Percentiles rank a stretch among this genome's conserved stretches.
Evolutionary conservation across 2,329 filamentous ascomycete species (phyloP).

Genomic region (Cercospora janseana): DNA sequence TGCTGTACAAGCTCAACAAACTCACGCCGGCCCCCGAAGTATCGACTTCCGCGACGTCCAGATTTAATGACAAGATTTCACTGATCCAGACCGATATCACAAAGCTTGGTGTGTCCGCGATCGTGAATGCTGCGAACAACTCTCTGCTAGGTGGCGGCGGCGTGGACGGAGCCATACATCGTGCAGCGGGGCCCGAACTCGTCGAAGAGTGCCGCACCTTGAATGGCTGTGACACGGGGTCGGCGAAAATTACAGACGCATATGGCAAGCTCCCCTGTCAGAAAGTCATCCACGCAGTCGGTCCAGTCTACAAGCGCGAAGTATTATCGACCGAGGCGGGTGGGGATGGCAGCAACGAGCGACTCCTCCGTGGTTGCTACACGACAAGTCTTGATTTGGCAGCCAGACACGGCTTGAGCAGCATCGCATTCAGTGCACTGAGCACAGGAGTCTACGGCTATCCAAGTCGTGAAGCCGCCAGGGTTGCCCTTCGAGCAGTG

Average conservation of each 20-base stretch:
- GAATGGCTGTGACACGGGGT: constrained; percentile 71
- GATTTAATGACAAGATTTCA: constrained; percentile 68
- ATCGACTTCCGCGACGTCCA: constrained; percentile 45
- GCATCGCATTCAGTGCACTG: constrained; percentile 77
- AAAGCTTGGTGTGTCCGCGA: constrained; percentile 70
- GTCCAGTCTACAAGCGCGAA: constrained; percentile 66
- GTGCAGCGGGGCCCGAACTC: constrained; percentile 70
- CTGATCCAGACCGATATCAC: constrained; percentile 80
- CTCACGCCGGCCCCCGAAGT: constrained; percentile 40
- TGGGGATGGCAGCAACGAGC: constrained; percentile 38
- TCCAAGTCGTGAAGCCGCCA: constrained; percentile 69
- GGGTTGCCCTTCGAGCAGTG: constrained; percentile 65
- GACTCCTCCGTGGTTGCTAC: constrained; percentile 65
- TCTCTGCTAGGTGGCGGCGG: constrained; percentile 82
- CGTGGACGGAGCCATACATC: constrained; percentile 74
- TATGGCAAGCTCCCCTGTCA: constrained; percentile 68
- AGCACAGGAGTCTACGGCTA: constrained; percentile 92
- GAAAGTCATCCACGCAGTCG: constrained; percentile 86
- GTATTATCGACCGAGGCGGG: constrained; percentile 29
- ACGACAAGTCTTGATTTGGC: constrained; percentile 69
- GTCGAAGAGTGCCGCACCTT: constrained; percentile 69
- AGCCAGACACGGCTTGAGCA: constrained; percentile 62
- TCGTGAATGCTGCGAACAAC: constrained; percentile 89
- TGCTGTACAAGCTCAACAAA: constrained; percentile 62
- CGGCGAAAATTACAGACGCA: constrained; percentile 77